These are phyloP conservation scores for Mycena chlorophos DNA, from an alignment of 768 basidiomycete species.

Conservation along the genomic window DNA sequence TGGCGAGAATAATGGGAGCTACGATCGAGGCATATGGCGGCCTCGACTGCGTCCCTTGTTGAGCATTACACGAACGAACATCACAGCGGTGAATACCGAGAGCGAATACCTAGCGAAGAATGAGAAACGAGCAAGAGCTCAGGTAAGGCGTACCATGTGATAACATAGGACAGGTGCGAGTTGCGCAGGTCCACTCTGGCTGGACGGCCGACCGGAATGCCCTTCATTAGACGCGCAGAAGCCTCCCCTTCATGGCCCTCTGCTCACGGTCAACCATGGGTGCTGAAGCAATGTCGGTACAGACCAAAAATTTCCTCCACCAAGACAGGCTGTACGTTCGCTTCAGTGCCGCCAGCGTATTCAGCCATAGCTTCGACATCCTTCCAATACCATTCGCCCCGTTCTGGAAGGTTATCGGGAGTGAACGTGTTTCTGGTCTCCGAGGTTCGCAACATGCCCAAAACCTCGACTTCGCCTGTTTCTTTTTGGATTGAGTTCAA, in stretches of 20 bases:
- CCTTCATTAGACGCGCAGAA: constrained; percentile 55
- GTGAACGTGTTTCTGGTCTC: constrained; percentile 78
- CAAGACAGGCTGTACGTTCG: constrained; percentile 82
- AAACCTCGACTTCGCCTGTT: constrained; percentile 63
- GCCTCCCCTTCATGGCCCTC: constrained; percentile 86
- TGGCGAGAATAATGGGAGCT: background rate
- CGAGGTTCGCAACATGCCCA: constrained; percentile 85
- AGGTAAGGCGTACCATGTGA: constrained; percentile 70
- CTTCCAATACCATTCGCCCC: constrained; percentile 90
- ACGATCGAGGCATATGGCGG: constrained; percentile 58
- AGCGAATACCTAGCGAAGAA: constrained; percentile 73
- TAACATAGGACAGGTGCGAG: constrained; percentile 90
- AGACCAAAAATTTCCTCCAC: constrained; percentile 90
- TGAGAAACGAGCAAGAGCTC: background rate
- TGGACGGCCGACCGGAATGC: constrained; percentile 82
- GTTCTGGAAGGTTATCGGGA: constrained; percentile 79
- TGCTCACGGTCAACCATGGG: constrained; percentile 33
- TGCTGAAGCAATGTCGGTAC: constrained; percentile 23
- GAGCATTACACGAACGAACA: constrained; percentile 71
- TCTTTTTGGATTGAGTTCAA: constrained; percentile 36
- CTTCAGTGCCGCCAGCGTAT: constrained; percentile 68
- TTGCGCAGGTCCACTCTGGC: constrained; percentile 88
- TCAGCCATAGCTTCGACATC: constrained; percentile 82
- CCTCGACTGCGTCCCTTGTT: constrained; percentile 52
- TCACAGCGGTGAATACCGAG: constrained; percentile 78